Conservation (phyloP, 2,329 filamentous ascomycete genomes). For the Ophiostoma piceae region DNA sequence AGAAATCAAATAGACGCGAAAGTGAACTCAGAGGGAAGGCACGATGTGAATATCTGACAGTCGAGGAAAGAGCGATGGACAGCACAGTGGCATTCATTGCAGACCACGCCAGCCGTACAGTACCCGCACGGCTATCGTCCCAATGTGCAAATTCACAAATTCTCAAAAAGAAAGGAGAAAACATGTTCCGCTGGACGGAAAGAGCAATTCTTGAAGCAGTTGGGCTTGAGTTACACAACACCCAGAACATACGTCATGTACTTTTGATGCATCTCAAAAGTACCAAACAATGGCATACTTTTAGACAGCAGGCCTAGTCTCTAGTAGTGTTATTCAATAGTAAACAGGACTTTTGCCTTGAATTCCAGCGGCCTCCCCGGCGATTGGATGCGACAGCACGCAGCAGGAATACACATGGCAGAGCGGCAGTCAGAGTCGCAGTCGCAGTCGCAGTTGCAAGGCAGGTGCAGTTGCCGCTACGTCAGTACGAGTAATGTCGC, state of each 20-base stretch:
- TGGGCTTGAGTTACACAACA: too few relatives aligned
- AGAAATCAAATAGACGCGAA: neutral
- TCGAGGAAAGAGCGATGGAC: conserved; percentile 19
- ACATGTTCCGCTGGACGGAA: too few relatives aligned
- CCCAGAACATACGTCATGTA: neutral
- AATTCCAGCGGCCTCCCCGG: too few relatives aligned
- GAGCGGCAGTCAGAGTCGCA: neutral
- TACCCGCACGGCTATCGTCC: too few relatives aligned
- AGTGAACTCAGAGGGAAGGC: conserved; percentile 10
- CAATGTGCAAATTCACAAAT: too few relatives aligned
- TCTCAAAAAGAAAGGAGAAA: too few relatives aligned
- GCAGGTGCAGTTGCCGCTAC: neutral
- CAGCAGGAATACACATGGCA: neutral
- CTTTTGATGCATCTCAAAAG: neutral
- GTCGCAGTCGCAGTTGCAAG: too few relatives aligned
- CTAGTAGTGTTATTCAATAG: too few relatives aligned
- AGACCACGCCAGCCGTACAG: neutral
- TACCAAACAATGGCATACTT: neutral
- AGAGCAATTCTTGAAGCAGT: too few relatives aligned
- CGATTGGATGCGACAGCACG: neutral
- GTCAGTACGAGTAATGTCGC: neutral
- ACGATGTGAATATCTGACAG: conserved; percentile 7
- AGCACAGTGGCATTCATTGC: neutral
- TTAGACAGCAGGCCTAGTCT: neutral
- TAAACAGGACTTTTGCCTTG: neutral